Percentiles rank a stretch among this genome's conserved stretches.
Evolutionary conservation across 2,329 filamentous ascomycete genomes (phyloP).

Genomic region (Diaporthe vexans): DNA sequence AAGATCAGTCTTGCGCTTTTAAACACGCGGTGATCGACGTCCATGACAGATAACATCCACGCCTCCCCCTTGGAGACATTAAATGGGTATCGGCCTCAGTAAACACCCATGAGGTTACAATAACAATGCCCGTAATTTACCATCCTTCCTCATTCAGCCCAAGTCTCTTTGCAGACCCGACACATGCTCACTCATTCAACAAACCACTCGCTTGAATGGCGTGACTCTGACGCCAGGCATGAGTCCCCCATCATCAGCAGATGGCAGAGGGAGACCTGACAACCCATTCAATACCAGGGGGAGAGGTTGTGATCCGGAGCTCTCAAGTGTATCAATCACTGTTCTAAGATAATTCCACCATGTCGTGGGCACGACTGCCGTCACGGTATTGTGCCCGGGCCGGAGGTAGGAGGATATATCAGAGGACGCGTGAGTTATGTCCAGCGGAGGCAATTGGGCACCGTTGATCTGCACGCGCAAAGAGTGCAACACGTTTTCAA

Average conservation of each 20-base stretch:
- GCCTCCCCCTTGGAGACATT: background rate
- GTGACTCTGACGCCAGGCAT: background rate
- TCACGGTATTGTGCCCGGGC: background rate
- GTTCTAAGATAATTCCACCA: constrained; percentile 9
- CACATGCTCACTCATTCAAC: background rate
- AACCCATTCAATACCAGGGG: background rate
- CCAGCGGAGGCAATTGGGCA: background rate
- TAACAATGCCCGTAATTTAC: background rate
- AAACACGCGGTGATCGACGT: too few relatives aligned
- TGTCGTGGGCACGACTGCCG: background rate
- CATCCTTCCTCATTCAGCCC: background rate
- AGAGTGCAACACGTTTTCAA: background rate
- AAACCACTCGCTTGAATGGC: background rate
- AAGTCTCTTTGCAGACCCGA: background rate
- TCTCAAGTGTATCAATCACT: background rate
- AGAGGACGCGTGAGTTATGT: background rate
- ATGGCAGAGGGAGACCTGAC: background rate
- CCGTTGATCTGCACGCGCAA: background rate
- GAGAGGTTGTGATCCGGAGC: background rate
- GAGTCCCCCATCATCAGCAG: background rate
- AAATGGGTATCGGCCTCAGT: background rate
- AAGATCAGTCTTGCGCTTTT: too few relatives aligned
- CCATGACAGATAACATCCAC: too few relatives aligned
- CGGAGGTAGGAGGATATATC: background rate
- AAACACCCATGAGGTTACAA: background rate